Conservation (phyloP, 805 yeast genomes). For the Suhomyces emberorum region DNA sequence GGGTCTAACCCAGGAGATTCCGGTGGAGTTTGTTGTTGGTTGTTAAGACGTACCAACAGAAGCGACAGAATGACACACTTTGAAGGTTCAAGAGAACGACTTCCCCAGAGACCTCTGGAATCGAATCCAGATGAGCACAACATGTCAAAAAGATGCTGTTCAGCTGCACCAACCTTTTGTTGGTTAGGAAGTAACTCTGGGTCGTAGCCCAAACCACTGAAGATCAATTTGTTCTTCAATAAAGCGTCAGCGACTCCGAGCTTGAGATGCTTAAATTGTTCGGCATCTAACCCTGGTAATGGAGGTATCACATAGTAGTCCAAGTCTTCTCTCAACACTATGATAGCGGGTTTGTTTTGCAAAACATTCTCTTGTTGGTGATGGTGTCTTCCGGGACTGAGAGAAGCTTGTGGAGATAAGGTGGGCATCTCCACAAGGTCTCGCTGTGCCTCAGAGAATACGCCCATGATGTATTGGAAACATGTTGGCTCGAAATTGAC, state of each 20-base stretch:
- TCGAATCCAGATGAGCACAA: conserved; percentile 83
- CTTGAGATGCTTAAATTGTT: conserved; percentile 67
- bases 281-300: conserved; percentile 48
- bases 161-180: conserved; percentile 77
- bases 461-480: conserved; percentile 74
- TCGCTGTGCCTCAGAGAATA: conserved; percentile 66
- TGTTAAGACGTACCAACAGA: conserved; percentile 60
- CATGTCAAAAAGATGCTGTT: conserved; percentile 93
- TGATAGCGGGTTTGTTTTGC: conserved; percentile 80
- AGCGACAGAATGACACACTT: conserved; percentile 85
- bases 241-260: conserved; percentile 68
- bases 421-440: conserved; percentile 39
- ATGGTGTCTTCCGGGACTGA: conserved; percentile 8
- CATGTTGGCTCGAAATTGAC: conserved; percentile 87
- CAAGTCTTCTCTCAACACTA: conserved; percentile 88
- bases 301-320: conserved; percentile 92
- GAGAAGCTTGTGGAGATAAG: conserved; percentile 33
- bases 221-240: conserved; percentile 55
- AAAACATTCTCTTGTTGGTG: conserved; percentile 46
- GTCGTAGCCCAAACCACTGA: conserved; percentile 73
- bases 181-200: conserved; percentile 29
- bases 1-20: conserved; percentile 39
- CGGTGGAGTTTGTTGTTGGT: conserved; percentile 35
- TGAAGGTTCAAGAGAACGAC: conserved; percentile 80
- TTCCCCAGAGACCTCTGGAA: conserved; percentile 75